Percentiles rank a stretch among this genome's conserved stretches.
phyloP scores from a whole-genome alignment of 2,329 filamentous ascomycete species.

The Alternaria infectoria region DNA sequence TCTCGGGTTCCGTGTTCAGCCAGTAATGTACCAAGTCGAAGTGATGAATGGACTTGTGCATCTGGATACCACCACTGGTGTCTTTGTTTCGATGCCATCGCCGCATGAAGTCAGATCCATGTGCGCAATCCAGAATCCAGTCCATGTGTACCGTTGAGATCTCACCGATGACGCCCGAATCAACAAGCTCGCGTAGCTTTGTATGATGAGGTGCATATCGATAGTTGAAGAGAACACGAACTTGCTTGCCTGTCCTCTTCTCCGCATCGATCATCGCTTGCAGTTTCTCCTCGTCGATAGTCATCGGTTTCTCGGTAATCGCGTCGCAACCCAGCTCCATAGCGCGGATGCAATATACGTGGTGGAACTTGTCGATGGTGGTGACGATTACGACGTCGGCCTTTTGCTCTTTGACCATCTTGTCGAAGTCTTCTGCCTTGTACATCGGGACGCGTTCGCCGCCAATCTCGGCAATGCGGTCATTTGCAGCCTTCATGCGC shows the following conservation, averaged over 20 bases:
- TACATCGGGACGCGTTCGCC: constrained; percentile 61
- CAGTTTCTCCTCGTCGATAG: constrained; percentile 63
- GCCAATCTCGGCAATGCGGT: constrained; percentile 55
- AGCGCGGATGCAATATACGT: constrained; percentile 65
- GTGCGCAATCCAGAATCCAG: constrained; percentile 67
- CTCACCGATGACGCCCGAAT: constrained; percentile 61
- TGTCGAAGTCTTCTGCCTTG: constrained; percentile 61
- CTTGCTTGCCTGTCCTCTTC: constrained; percentile 55
- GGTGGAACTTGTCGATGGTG: constrained; percentile 67
- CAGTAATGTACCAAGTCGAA: constrained; percentile 70
- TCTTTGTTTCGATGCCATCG: constrained; percentile 68
- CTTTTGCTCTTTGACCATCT: constrained; percentile 62
- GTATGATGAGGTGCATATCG: constrained; percentile 70
- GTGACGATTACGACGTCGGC: constrained; percentile 69
- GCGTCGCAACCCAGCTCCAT: constrained; percentile 66
- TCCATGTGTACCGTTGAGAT: constrained; percentile 67
- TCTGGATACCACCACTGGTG: constrained; percentile 65
- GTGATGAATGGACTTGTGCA: constrained; percentile 69
- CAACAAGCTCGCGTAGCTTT: constrained; percentile 62
- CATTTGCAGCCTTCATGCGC: constrained; percentile 63
- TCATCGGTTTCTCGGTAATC: constrained; percentile 71
- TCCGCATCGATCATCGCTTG: constrained; percentile 62
- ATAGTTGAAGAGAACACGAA: constrained; percentile 69
- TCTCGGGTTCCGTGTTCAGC: constrained; percentile 62
- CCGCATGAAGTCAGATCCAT: constrained; percentile 68